Evolutionary conservation across 2,329 filamentous ascomycete species (phyloP), one percentile per base, ranked within the genome.

Genomic region (Aspergillus persii): DNA sequence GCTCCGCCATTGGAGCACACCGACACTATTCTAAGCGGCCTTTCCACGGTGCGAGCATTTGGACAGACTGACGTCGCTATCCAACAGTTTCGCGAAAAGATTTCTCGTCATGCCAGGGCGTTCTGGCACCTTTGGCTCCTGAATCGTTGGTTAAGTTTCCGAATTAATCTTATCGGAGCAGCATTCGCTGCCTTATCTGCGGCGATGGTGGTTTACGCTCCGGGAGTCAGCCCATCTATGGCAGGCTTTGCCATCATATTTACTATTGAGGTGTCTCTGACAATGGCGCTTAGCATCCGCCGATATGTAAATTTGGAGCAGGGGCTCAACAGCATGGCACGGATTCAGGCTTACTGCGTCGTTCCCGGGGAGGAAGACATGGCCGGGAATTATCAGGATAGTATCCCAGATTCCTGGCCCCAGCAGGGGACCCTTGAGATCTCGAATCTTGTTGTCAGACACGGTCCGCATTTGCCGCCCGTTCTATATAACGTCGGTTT

Each of bases 61-160:
- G 18, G 55, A 31, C 30, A 51, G 30, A 15, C 15, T n/a, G 31
- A 57, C 18, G 27, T 39, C 49, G 41, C 39, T 27, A 47, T 7
- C 29, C 18, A 11, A 2, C 8, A 23, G 0, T 53, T 57, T 30
- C 50, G 52, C 23, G 48, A 29, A 7, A 44, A 46, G 30, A 33
- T 57, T 27, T 36, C 30, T 41, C 55, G 50, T 15, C 55, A 57
- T 26, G 55, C 55, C 1, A 41, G 41, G 30, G 30, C 50, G 18
- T 57, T 51, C 1, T 57, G 55, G 55, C 49, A 57, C 39, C 29
- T 57, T 11, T 57, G 44, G 44, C 30, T 57, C 18, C 39, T 57
- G 9, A 53, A 57, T 15, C 55, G 55, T 3, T 57, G 55, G 55
- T 50, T 57, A 29, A 39, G 49, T 1, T 57, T 53, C 36, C 49